phyloP scores from a whole-genome alignment of 2,329 filamentous ascomycete species.

The Blastomyces emzantsi region DNA sequence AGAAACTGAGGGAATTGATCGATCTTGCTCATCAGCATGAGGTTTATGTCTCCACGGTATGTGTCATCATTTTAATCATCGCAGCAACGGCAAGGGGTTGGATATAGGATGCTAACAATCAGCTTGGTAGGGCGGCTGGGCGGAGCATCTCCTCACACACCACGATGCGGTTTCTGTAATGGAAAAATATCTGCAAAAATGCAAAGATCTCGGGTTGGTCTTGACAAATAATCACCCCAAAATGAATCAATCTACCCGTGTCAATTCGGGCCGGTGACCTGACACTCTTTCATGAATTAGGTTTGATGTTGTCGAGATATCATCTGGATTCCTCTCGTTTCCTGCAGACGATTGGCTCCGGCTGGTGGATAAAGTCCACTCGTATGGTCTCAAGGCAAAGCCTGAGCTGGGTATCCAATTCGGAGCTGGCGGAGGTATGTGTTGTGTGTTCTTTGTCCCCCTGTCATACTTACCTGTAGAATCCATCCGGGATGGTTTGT shows the following conservation, averaged over 20 bases:
- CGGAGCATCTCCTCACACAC: constrained; percentile 46
- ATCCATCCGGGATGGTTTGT: background rate
- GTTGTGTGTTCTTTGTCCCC: background rate
- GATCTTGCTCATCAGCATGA: constrained; percentile 43
- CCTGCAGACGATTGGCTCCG: constrained; percentile 48
- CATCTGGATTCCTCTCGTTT: constrained; percentile 46
- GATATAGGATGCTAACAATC: background rate
- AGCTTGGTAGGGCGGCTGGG: constrained; percentile 41
- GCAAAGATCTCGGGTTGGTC: constrained; percentile 42
- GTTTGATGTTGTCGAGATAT: constrained; percentile 49
- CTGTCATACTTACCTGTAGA: background rate
- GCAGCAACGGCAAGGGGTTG: background rate
- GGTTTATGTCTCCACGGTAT: constrained; percentile 46
- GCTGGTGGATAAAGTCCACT: constrained; percentile 41
- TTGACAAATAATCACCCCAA: background rate
- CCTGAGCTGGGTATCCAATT: constrained; percentile 51
- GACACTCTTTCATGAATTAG: constrained; percentile 18
- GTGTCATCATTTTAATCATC: constrained; percentile 5
- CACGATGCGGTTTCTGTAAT: constrained; percentile 38
- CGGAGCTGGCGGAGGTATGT: constrained; percentile 42
- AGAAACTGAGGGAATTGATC: constrained; percentile 38
- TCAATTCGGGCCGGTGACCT: no score
- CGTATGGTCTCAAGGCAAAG: constrained; percentile 44
- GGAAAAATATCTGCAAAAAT: constrained; percentile 45
- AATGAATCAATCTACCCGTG: no score